phyloP scores from a whole-genome alignment of 2,329 filamentous ascomycete genomes.

The Huntiella decipiens region DNA sequence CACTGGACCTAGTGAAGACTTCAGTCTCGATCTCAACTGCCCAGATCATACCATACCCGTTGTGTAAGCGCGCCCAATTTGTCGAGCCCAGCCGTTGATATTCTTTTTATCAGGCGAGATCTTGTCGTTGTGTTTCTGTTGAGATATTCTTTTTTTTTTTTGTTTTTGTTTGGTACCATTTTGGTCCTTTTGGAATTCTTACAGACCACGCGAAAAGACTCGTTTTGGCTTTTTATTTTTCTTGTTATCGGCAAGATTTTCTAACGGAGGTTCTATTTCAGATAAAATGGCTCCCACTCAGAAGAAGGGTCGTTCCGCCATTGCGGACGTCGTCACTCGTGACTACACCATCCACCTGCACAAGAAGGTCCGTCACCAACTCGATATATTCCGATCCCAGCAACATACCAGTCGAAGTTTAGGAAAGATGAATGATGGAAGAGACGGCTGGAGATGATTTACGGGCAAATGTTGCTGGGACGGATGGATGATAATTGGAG shows the following conservation, averaged over 20 bases:
- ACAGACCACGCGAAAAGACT: background rate
- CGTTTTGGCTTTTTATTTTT: conserved; percentile 2
- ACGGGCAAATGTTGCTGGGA: background rate
- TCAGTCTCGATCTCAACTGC: conserved; percentile 12
- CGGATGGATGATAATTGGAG: conserved; percentile 9
- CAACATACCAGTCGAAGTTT: background rate
- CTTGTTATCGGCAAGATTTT: conserved; percentile 7
- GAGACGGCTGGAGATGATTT: background rate
- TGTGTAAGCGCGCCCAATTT: conserved; percentile 10
- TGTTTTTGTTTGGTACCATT: background rate
- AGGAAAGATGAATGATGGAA: background rate
- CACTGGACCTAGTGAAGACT: conserved; percentile 11
- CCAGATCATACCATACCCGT: conserved; percentile 12
- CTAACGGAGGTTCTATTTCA: conserved; percentile 23
- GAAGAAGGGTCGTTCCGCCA: conserved; percentile 80
- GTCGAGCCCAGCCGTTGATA: background rate
- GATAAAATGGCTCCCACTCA: conserved; percentile 44
- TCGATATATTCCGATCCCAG: background rate
- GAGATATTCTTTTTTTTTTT: too few relatives aligned
- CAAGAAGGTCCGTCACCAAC: conserved; percentile 47
- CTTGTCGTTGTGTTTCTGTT: conserved; percentile 13
- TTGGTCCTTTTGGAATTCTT: background rate
- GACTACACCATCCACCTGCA: conserved; percentile 99
- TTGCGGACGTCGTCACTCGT: conserved; percentile 95
- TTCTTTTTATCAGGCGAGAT: conserved; percentile 5